Evolutionary conservation across 441 rosid species (phyloP).

Genomic region (Eruca vesicaria): DNA sequence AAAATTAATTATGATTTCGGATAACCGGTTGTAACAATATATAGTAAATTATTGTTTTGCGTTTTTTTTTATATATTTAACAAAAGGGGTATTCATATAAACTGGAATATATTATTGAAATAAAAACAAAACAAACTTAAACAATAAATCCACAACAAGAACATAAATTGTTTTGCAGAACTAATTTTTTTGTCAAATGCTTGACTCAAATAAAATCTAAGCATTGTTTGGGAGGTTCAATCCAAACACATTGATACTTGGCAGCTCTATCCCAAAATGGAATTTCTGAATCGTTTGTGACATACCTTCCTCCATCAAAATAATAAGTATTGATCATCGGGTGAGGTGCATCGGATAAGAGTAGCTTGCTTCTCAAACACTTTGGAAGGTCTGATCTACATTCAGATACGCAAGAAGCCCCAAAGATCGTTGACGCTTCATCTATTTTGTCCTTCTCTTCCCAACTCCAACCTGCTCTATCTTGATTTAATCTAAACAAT

Average conservation of each 20-base stretch:
- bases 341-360: background rate
- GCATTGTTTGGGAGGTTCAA: background rate
- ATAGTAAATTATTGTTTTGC: background rate
- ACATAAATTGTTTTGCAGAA: background rate
- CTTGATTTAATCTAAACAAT: background rate
- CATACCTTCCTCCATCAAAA: background rate
- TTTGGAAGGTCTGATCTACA: background rate
- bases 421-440: background rate
- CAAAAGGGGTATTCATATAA: background rate
- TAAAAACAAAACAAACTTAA: background rate
- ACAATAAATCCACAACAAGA: background rate
- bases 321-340: background rate
- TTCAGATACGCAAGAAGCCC: background rate
- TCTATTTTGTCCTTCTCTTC: background rate
- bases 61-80: background rate
- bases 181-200: background rate
- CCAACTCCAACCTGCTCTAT: background rate
- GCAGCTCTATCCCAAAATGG: background rate
- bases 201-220: background rate
- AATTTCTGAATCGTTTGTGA: background rate
- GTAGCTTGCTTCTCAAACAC: background rate
- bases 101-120: background rate
- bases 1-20: background rate
- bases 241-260: background rate
- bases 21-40: background rate